phyloP scores from a whole-genome alignment of 129 eudicot genomes.

The Artemisia annua region DNA sequence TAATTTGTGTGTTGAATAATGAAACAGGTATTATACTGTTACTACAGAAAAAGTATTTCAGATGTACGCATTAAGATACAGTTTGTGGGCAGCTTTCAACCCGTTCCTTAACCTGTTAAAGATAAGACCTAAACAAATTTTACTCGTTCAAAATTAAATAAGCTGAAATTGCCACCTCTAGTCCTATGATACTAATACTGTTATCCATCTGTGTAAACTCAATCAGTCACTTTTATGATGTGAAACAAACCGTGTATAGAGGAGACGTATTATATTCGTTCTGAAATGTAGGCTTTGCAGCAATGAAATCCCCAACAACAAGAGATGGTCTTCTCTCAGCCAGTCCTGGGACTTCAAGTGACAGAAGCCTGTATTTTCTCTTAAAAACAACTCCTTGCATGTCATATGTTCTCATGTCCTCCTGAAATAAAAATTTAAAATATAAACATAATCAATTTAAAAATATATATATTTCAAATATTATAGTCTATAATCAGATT shows the following conservation, averaged over 20 bases:
- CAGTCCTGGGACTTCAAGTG: constrained; percentile 88
- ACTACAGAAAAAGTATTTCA: no score
- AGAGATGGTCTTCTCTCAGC: constrained; percentile 93
- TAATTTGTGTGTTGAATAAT: no score
- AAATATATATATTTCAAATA: background rate
- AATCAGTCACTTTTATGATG: background rate
- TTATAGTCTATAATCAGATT: background rate
- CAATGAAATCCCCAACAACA: constrained; percentile 52
- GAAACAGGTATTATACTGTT: no score
- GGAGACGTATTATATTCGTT: constrained; percentile 23
- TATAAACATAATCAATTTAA: constrained; percentile 20
- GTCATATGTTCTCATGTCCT: constrained; percentile 69
- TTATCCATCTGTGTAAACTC: no score
- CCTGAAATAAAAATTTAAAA: constrained; percentile 36
- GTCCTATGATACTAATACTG: no score
- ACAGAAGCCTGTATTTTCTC: constrained; percentile 40
- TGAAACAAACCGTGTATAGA: constrained; percentile 49
- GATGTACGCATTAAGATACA: no score
- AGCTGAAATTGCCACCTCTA: no score
- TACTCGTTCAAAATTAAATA: no score
- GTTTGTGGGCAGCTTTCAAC: no score
- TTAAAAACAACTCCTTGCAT: constrained; percentile 62
- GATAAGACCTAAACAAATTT: no score
- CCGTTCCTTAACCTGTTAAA: no score
- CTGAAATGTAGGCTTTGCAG: constrained; percentile 54